Conservation (phyloP, 768 basidiomycete genomes). For the Phylloporus sp. region DNA sequence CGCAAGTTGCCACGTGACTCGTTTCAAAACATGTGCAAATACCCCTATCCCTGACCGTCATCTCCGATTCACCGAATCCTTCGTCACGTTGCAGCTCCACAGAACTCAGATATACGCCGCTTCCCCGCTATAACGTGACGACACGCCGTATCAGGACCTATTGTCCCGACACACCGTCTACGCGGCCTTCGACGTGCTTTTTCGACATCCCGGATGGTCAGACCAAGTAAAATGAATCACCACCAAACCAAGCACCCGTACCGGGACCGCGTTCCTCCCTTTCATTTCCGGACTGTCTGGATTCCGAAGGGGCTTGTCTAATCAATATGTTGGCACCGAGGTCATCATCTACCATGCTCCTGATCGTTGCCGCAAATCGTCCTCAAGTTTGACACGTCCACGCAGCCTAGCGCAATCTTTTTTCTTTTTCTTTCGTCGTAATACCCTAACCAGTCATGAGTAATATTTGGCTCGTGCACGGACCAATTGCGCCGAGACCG, state of each 20-base stretch:
- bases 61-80: too few relatives aligned
- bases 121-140: too few relatives aligned
- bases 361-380: slow-evolving; percentile 81
- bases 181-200: too few relatives aligned
- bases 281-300: slow-evolving; percentile 53
- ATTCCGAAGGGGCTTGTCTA: slow-evolving; percentile 40
- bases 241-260: slow-evolving; percentile 85
- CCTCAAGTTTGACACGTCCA: slow-evolving; percentile 82
- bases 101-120: too few relatives aligned
- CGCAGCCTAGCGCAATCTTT: slow-evolving; percentile 71
- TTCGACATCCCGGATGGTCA: too few relatives aligned
- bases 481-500: too few relatives aligned
- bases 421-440: too few relatives aligned
- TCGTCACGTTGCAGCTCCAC: too few relatives aligned
- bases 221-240: too few relatives aligned
- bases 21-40: slow-evolving; percentile 16
- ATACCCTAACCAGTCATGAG: slow-evolving; percentile 49
- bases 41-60: slow-evolving; percentile 18
- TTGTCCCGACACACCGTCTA: too few relatives aligned
- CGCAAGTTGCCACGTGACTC: slow-evolving; percentile 14
- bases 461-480: too few relatives aligned
- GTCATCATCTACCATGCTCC: slow-evolving; percentile 56
- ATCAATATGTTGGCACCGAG: neutral
- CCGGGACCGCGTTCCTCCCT: slow-evolving; percentile 87
- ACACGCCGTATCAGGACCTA: too few relatives aligned